phyloP scores from a whole-genome alignment of 495 filamentous ascomycete genomes.

The Neurospora intermedia region DNA sequence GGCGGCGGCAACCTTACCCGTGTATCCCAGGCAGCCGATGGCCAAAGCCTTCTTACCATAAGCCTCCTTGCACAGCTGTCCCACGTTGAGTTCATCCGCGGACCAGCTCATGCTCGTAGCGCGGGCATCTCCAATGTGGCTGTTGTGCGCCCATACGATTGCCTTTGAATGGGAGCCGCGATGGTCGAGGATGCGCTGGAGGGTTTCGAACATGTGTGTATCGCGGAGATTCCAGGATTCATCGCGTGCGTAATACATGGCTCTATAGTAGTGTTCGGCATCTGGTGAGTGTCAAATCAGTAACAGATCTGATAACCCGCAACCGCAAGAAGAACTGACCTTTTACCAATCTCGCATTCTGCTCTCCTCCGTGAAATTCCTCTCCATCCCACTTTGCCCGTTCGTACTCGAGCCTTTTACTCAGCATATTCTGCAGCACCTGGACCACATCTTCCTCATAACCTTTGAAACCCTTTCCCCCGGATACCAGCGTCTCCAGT shows the following conservation, averaged over 20 bases:
- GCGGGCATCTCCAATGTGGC: constrained; percentile 49
- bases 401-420: constrained; percentile 35
- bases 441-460: constrained; percentile 40
- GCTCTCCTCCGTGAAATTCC: constrained; percentile 42
- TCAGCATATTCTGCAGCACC: constrained; percentile 37
- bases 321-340: constrained; percentile 7
- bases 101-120: constrained; percentile 43
- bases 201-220: constrained; percentile 48
- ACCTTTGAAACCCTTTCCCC: constrained; percentile 23
- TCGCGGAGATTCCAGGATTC: constrained; percentile 50
- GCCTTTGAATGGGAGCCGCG: constrained; percentile 34
- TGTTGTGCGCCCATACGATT: constrained; percentile 52
- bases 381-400: constrained; percentile 30
- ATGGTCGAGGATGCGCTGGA: constrained; percentile 35
- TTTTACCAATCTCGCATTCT: constrained; percentile 45
- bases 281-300: constrained; percentile 16
- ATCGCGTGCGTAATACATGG: constrained; percentile 47
- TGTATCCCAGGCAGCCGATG: constrained; percentile 44
- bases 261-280: constrained; percentile 47
- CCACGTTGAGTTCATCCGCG: constrained; percentile 43
- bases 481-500: constrained; percentile 30
- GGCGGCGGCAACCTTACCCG: constrained; percentile 47
- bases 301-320: not conserved
- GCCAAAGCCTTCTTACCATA: constrained; percentile 37
- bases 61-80: constrained; percentile 44